A percentile compares a stretch with the other conserved stretches of the same genome.
phyloP scores from a whole-genome alignment of 1,284 basidiomycete genomes.

The Clitocybe nebularis region DNA sequence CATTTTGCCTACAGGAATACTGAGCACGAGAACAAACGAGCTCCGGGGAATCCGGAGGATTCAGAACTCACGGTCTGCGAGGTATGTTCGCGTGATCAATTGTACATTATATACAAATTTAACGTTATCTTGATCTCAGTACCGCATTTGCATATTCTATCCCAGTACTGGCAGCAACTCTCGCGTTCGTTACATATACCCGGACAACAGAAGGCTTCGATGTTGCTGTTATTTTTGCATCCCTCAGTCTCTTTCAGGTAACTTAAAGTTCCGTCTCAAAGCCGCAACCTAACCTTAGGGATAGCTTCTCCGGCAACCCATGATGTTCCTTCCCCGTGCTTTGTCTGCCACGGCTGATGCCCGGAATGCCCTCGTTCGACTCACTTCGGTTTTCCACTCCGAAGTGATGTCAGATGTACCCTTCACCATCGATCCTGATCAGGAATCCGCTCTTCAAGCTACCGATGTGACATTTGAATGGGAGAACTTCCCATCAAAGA shows the following conservation, averaged over 20 bases:
- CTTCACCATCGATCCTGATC: slow-evolving; percentile 39
- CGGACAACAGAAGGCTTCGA: slow-evolving; percentile 52
- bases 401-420: slow-evolving; percentile 43
- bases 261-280: slow-evolving; percentile 18
- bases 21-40: slow-evolving; percentile 50
- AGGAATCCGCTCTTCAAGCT: slow-evolving; percentile 49
- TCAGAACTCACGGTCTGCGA: slow-evolving; percentile 57
- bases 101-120: background rate
- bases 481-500: slow-evolving; percentile 31
- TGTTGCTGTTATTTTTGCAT: slow-evolving; percentile 62
- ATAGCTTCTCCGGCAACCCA: slow-evolving; percentile 59
- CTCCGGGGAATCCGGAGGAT: slow-evolving; percentile 54
- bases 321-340: slow-evolving; percentile 68
- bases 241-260: slow-evolving; percentile 65
- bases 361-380: slow-evolving; percentile 53
- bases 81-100: slow-evolving; percentile 37
- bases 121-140: slow-evolving; percentile 25
- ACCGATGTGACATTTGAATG: slow-evolving; percentile 62
- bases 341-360: slow-evolving; percentile 65
- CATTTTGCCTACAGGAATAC: slow-evolving; percentile 40
- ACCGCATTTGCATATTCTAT: slow-evolving; percentile 50
- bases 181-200: slow-evolving; percentile 74
- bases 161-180: slow-evolving; percentile 69
- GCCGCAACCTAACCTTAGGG: slow-evolving; percentile 13
- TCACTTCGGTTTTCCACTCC: slow-evolving; percentile 56